A percentile compares a stretch with the other conserved stretches of the same genome.
These are phyloP conservation scores for Pseudogymnoascus sp. DNA, from an alignment of 2,329 filamentous ascomycete genomes.

Conservation along the genomic window DNA sequence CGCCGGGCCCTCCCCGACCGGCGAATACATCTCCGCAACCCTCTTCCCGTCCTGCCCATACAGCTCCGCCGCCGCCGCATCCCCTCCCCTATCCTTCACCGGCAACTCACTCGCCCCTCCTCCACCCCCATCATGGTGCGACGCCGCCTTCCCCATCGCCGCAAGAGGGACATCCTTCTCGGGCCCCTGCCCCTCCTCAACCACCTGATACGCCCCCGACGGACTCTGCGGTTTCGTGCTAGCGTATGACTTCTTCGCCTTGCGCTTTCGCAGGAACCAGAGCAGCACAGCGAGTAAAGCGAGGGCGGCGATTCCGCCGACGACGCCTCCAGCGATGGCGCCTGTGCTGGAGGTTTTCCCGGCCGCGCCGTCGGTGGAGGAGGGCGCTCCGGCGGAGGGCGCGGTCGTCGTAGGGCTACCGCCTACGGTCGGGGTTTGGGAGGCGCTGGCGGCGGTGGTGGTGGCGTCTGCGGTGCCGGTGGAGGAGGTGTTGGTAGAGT, in stretches of 20 bases:
- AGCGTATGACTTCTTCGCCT: not conserved
- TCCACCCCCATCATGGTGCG: not conserved
- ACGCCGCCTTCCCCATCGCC: not conserved
- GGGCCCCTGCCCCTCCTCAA: not conserved
- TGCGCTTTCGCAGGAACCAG: not conserved
- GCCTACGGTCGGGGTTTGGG: not conserved
- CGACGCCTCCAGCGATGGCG: not conserved
- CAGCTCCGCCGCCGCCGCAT: not conserved
- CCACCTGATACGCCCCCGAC: not conserved
- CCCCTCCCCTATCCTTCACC: not conserved
- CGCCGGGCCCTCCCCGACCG: not conserved
- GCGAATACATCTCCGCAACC: not conserved
- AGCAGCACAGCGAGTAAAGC: not conserved
- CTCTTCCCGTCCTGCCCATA: not conserved
- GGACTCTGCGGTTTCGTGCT: not conserved
- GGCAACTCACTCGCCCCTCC: not conserved
- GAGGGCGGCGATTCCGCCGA: not conserved
- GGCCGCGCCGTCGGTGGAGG: not conserved
- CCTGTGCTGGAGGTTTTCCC: not conserved
- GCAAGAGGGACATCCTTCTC: not conserved
- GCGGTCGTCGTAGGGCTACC: not conserved
- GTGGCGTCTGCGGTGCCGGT: not conserved
- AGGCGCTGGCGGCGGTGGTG: not conserved
- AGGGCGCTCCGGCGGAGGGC: not conserved
- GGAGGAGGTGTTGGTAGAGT: not conserved